Evolutionary conservation across 1,284 basidiomycete species (phyloP), one percentile per base, ranked within the genome.

Genomic region (Vanrija sp.): DNA sequence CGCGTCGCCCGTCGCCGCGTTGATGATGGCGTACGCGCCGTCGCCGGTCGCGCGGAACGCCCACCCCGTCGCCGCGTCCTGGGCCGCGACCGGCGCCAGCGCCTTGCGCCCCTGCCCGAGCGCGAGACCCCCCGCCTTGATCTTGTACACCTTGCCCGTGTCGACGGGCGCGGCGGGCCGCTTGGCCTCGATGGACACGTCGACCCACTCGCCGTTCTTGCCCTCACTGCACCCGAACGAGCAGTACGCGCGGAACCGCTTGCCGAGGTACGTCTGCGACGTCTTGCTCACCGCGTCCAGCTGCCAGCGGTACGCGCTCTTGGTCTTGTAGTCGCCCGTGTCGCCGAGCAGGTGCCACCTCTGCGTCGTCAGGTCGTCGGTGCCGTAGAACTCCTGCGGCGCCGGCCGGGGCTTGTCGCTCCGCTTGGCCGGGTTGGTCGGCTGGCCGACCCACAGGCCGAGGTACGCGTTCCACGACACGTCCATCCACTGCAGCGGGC

Each of bases 361-460:
- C 38, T 56, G 58, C 7, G 46, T 48, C 4, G 38, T 26, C 23
- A 60, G 54, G 46, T 57, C 43, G 38, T 51, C 43, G n/a, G 46
- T 54, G 12, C 38, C 49, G 44, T 60, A 60, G 43, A 54, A 26
- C 43, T 49, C 42, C 54, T 60, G 58, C 7, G 54, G 42, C 18
- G 45, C 46, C 1, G 44, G 25, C 7, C 49, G 52, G 28, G 42
- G 46, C 49, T 52, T 47, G 54, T 55, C 51, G 40, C 46, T 16
- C 10, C 34, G 34, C 12, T 14, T 34, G 10, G 1, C 4, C 10
- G 34, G 34, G 38, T 28, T 38, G 21, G 52, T 38, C 6, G 58
- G 58, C 52, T 60, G 49, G 14, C 28, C 58, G 38, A 60, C 43
- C 46, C 49, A 60, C 39, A 57, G 29, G 7, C 58, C 58, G n/a